Percentiles rank a stretch among this genome's conserved stretches.
phyloP scores from a whole-genome alignment of 352 stramenopile species.

The Peronospora destructor region DNA sequence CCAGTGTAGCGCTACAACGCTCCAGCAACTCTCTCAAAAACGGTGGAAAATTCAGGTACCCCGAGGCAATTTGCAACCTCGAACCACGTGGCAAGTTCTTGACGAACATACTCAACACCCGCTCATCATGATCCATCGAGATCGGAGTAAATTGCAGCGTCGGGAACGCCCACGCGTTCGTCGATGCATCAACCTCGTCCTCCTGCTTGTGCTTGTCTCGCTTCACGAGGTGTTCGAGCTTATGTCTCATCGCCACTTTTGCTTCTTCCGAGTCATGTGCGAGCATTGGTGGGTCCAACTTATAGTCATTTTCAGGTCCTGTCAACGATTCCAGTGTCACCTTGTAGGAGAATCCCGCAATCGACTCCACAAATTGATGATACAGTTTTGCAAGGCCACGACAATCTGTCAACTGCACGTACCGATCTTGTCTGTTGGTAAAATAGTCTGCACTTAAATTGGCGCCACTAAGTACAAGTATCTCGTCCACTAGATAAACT shows the following conservation, averaged over 20 bases:
- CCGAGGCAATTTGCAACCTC: conserved; percentile 57
- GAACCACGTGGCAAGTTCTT: conserved; percentile 36
- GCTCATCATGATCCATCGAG: conserved; percentile 49
- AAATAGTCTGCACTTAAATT: conserved; percentile 85
- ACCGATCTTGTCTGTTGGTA: conserved; percentile 73
- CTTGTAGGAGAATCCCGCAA: conserved; percentile 40
- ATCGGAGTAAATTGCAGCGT: conserved; percentile 72
- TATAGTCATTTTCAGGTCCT: conserved; percentile 17
- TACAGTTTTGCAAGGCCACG: conserved; percentile 54
- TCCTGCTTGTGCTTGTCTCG: conserved; percentile 18
- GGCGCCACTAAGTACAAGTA: conserved; percentile 68
- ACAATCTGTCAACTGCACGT: conserved; percentile 56
- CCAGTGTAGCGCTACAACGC: conserved; percentile 34
- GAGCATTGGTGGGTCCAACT: conserved; percentile 17
- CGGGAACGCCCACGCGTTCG: conserved; percentile 61
- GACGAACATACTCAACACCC: conserved; percentile 44
- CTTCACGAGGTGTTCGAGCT: conserved; percentile 41
- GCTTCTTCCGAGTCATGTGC: conserved; percentile 34
- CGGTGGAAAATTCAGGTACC: conserved; percentile 75
- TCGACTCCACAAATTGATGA: conserved; percentile 55
- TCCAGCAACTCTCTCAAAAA: conserved; percentile 55
- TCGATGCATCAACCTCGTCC: conserved; percentile 8
- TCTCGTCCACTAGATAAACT: conserved; percentile 79
- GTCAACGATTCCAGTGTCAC: conserved; percentile 25
- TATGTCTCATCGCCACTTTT: conserved; percentile 32